Percentiles rank a stretch among this genome's conserved stretches.
phyloP scores from a whole-genome alignment of 1,284 basidiomycete genomes.

The Cryptococcus deneoformans region DNA sequence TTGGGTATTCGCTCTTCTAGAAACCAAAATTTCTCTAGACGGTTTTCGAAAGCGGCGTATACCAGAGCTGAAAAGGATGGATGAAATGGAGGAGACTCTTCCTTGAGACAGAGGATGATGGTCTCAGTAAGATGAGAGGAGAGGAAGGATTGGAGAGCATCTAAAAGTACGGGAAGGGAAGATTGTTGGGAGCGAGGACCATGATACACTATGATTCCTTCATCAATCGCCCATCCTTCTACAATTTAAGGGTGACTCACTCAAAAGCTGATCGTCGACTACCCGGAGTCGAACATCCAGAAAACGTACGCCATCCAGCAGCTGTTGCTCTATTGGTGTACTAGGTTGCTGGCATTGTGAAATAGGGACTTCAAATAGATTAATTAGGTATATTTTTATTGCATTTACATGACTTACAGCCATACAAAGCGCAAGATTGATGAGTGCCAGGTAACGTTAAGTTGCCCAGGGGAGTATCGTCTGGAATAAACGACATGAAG shows the following conservation, averaged over 20 bases:
- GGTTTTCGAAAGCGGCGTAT: constrained; percentile 58
- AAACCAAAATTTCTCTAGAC: constrained; percentile 65
- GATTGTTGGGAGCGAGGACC: constrained; percentile 68
- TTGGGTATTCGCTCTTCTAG: constrained; percentile 70
- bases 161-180: constrained; percentile 62
- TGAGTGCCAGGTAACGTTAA: constrained; percentile 67
- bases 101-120: constrained; percentile 78
- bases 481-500: constrained; percentile 55
- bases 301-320: constrained; percentile 59
- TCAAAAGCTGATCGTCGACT: constrained; percentile 54
- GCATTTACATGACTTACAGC: constrained; percentile 19
- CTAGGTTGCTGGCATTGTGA: constrained; percentile 46
- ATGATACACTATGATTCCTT: constrained; percentile 63
- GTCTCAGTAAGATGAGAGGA: constrained; percentile 63
- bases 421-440: constrained; percentile 35
- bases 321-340: constrained; percentile 40
- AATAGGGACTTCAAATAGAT: constrained; percentile 26
- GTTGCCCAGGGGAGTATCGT: constrained; percentile 63
- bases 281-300: constrained; percentile 76
- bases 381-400: not conserved
- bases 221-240: not conserved
- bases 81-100: constrained; percentile 58
- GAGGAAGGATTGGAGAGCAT: constrained; percentile 62
- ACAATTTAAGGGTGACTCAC: constrained; percentile 19
- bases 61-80: constrained; percentile 63